Percentiles rank a stretch among this genome's conserved stretches.
Conservation (phyloP, 495 filamentous ascomycete species). For the Xanthoparmelia taractica region DNA sequence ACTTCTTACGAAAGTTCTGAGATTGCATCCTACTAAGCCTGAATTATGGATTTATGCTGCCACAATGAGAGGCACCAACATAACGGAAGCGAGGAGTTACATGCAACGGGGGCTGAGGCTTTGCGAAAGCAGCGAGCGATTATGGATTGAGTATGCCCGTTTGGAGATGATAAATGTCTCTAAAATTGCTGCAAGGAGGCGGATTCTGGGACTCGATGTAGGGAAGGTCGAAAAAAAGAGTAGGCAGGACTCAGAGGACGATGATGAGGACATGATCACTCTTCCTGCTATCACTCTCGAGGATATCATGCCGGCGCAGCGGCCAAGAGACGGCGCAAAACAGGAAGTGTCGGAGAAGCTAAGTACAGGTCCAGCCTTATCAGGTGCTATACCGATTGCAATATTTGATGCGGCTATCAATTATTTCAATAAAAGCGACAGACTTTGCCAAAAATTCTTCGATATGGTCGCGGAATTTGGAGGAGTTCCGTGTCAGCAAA, state of each 20-base stretch:
- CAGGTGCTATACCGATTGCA: constrained; percentile 83
- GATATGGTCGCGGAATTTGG: constrained; percentile 64
- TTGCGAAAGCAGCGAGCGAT: constrained; percentile 57
- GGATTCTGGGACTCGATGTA: constrained; percentile 60
- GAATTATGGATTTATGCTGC: constrained; percentile 87
- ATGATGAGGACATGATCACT: constrained; percentile 50
- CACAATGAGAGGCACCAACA: constrained; percentile 69
- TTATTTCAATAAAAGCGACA: constrained; percentile 56
- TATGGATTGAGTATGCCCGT: constrained; percentile 88
- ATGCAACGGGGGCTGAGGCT: constrained; percentile 85
- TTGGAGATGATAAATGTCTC: constrained; percentile 87
- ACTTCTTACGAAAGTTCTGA: constrained; percentile 66
- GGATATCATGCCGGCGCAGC: constrained; percentile 54
- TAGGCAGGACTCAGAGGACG: constrained; percentile 35
- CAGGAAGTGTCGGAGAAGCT: constrained; percentile 52
- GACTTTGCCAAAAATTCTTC: constrained; percentile 68
- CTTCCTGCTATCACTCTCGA: constrained; percentile 56
- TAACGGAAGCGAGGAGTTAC: constrained; percentile 75
- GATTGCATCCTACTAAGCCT: constrained; percentile 75
- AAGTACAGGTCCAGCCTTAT: constrained; percentile 69
- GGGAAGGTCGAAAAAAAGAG: constrained; percentile 39
- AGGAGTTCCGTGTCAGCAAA: constrained; percentile 52
- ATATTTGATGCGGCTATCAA: constrained; percentile 86
- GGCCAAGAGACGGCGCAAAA: constrained; percentile 37
- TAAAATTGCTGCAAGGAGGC: constrained; percentile 64